Evolutionary conservation across 1,284 basidiomycete genomes (phyloP).

Genomic region (Mrakiaceae sp.): DNA sequence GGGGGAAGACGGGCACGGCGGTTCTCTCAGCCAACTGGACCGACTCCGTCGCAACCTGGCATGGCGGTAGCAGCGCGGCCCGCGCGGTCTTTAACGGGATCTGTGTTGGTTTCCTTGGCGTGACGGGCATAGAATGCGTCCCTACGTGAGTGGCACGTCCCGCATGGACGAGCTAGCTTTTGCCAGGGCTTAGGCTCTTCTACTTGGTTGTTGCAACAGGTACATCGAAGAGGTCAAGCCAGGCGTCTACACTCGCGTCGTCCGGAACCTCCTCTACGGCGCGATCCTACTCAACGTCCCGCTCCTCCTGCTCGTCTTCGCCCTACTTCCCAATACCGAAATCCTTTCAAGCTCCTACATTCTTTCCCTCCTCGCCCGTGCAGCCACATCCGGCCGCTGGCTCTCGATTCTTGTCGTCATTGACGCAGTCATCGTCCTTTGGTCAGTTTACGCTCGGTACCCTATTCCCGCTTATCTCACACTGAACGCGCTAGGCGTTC

Average conservation of each 20-base stretch:
- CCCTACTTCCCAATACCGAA: conserved; percentile 18
- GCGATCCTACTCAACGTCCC: conserved; percentile 22
- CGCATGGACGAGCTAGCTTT: neutral
- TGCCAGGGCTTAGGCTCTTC: neutral
- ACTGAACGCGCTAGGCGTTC: no score
- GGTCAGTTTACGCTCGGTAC: conserved; percentile 1
- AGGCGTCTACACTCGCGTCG: conserved; percentile 18
- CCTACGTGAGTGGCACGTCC: conserved; percentile 16
- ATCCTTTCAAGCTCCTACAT: conserved; percentile 19
- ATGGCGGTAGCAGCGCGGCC: conserved; percentile 8
- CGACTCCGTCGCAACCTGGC: conserved; percentile 1
- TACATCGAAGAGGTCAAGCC: conserved; percentile 18
- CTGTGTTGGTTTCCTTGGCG: conserved; percentile 24
- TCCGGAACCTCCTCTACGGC: conserved; percentile 18
- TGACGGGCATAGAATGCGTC: conserved; percentile 21
- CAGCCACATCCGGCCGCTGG: neutral
- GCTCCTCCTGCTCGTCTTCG: conserved; percentile 21
- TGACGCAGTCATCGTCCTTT: conserved; percentile 18
- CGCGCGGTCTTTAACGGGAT: conserved; percentile 22
- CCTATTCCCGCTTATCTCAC: no score
- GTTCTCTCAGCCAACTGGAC: conserved; percentile 20
- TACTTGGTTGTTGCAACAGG: conserved; percentile 2
- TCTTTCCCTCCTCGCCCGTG: conserved; percentile 18
- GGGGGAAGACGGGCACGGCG: conserved; percentile 18
- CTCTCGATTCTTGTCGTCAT: conserved; percentile 9